Percentiles rank a stretch among this genome's conserved stretches.
These are phyloP conservation scores for Colletotrichum nymphaeae DNA, from an alignment of 2,329 filamentous ascomycete genomes.

Conservation along the genomic window DNA sequence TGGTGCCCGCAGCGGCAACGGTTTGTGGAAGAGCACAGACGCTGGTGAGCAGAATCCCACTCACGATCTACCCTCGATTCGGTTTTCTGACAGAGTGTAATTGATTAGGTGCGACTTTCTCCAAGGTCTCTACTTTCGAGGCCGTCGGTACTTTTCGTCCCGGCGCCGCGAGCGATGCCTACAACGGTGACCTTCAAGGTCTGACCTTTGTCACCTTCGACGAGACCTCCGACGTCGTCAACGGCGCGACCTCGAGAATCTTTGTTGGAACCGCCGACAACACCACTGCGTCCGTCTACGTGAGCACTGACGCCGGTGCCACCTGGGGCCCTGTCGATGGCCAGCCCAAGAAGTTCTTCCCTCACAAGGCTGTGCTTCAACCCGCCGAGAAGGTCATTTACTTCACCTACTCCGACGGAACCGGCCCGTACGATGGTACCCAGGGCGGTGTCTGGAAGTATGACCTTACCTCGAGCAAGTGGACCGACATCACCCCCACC, in stretches of 20 bases:
- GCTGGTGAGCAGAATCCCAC: conserved; percentile 54
- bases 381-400: conserved; percentile 60
- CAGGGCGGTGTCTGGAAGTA: conserved; percentile 66
- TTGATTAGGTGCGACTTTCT: conserved; percentile 47
- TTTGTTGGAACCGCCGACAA: conserved; percentile 68
- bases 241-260: conserved; percentile 64
- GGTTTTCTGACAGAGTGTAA: neutral
- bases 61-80: conserved; percentile 53
- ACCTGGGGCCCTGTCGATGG: conserved; percentile 63
- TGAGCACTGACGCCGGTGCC: conserved; percentile 63
- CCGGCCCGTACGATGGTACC: conserved; percentile 68
- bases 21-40: conserved; percentile 68
- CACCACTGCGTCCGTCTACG: conserved; percentile 62
- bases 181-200: conserved; percentile 55
- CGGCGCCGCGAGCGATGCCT: conserved; percentile 56
- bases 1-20: conserved; percentile 68
- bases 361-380: conserved; percentile 64
- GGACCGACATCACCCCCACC: conserved; percentile 68
- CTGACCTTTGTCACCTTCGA: conserved; percentile 67
- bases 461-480: conserved; percentile 58
- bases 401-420: conserved; percentile 64
- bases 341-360: conserved; percentile 63
- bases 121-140: conserved; percentile 64
- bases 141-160: conserved; percentile 61
- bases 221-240: conserved; percentile 56